Base-by-base conservation (phyloP, 2,329 filamentous ascomycete species). In the Myriosclerotinia duriaeana region DNA sequence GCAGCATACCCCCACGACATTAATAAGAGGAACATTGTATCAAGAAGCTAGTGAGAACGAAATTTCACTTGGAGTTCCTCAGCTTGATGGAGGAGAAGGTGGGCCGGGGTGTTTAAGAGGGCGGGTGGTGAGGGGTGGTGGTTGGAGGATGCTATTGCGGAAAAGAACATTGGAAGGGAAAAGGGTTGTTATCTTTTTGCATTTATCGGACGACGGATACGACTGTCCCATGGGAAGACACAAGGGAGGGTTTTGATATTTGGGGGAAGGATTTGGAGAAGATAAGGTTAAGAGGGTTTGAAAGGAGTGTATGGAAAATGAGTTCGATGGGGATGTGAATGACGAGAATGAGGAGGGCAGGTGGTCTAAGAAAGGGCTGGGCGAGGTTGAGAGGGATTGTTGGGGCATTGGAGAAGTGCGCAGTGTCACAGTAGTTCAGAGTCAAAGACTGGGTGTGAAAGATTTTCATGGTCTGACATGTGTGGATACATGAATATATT, bases 141-240 rank as follows among this genome's bases (percentile, higher is more conserved):
- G 61, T 55, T 64, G 40, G 52, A 64, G 30, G 61, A 40, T 44
- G 17, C 53, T 30, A 20, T 63, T 53, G 42, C 5, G 26, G 17
- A 2, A 6, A 8, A 20, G 4, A 9, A 8, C 5, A 20, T 9
- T 9, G 26, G 55, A 22, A 7, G 11, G 7, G 54, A 44, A 15
- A 26, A 17, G 38, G n/a, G 14, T 38, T 5, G 40, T 7, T 64
- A 44, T n/a, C 22, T 55, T 48, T 64, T 54, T 6, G 38, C 2
- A 54, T 46, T 36, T 52, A 64, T 64, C 50, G 61, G 2, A 64
- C 14, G 26, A 9, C 12, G 12, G 61, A 64, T 53, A 22, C 52
- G 20, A 52, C 26, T 36, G 61, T 53, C 30, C 48, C 36, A 7
- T 64, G 61, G 61, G 36, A 55, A 11, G 26, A 64, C 36, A 38